Evolutionary conservation across 164 flowering plant genomes (phyloP).

Genomic region (Cinnamomum chago): DNA sequence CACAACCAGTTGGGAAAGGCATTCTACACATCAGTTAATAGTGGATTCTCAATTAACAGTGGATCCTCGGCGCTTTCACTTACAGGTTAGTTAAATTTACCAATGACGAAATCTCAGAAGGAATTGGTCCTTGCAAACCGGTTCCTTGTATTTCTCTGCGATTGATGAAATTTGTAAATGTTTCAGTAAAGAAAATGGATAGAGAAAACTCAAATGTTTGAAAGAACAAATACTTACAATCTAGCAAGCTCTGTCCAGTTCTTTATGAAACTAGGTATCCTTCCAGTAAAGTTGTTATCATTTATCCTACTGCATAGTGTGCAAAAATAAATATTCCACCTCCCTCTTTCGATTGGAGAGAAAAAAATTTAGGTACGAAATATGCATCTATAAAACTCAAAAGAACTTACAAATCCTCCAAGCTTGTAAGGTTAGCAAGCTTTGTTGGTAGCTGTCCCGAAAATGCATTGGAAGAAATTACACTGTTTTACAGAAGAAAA

Average conservation of each 20-base stretch:
- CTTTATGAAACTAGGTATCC: conserved; percentile 27
- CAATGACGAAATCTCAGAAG: conserved; percentile 46
- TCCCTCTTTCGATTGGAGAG: neutral
- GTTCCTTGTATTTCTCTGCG: conserved; percentile 58
- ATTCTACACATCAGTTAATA: neutral
- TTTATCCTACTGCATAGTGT: conserved; percentile 26
- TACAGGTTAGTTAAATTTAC: conserved; percentile 41
- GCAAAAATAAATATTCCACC: neutral
- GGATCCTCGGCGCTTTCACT: conserved; percentile 14
- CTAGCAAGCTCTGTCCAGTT: conserved; percentile 22
- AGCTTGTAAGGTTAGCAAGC: conserved; percentile 13
- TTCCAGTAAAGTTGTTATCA: conserved; percentile 36
- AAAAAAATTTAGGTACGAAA: neutral
- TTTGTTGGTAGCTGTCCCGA: conserved; percentile 21
- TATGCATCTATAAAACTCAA: neutral
- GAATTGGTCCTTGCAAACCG: conserved; percentile 70
- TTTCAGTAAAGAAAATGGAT: neutral
- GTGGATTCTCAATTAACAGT: too few relatives aligned
- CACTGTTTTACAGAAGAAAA: conserved; percentile 11
- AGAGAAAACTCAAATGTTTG: neutral
- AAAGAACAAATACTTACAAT: conserved; percentile 22
- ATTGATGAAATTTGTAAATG: neutral
- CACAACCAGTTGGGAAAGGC: too few relatives aligned
- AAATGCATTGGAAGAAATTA: conserved; percentile 22
- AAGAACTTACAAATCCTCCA: conserved; percentile 17